Evolutionary conservation across 345 rosid species (phyloP).

Genomic region (Conringia planisiliqua): DNA sequence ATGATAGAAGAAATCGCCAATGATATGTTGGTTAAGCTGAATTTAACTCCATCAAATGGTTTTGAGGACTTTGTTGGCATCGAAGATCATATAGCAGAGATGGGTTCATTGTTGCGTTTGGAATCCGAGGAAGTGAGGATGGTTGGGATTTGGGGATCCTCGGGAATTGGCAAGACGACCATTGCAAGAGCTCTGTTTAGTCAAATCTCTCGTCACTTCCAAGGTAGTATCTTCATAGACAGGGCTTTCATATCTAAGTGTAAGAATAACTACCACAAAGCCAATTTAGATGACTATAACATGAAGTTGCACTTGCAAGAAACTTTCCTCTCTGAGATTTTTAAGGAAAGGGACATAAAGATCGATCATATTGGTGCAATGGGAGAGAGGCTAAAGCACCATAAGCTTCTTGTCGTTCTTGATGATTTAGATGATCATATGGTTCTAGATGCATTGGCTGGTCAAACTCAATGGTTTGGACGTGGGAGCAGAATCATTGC

Average conservation of each 20-base stretch:
- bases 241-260: background rate
- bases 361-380: background rate
- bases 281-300: background rate
- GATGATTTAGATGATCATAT: background rate
- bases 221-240: background rate
- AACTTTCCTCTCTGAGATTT: background rate
- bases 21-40: background rate
- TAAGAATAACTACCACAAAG: background rate
- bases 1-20: background rate
- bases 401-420: background rate
- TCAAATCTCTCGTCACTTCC: background rate
- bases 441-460: background rate
- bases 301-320: background rate
- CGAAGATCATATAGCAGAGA: background rate
- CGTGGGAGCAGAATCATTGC: background rate
- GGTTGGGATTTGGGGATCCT: slow-evolving; percentile 3
- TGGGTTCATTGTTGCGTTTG: background rate
- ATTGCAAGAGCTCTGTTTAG: slow-evolving; percentile 3
- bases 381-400: background rate
- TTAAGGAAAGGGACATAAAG: background rate
- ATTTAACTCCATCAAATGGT: background rate
- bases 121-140: background rate
- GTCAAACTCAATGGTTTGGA: background rate
- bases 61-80: background rate
- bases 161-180: slow-evolving; percentile 15